phyloP scores from a whole-genome alignment of 495 filamentous ascomycete species.

The Amniculicola lignicola region DNA sequence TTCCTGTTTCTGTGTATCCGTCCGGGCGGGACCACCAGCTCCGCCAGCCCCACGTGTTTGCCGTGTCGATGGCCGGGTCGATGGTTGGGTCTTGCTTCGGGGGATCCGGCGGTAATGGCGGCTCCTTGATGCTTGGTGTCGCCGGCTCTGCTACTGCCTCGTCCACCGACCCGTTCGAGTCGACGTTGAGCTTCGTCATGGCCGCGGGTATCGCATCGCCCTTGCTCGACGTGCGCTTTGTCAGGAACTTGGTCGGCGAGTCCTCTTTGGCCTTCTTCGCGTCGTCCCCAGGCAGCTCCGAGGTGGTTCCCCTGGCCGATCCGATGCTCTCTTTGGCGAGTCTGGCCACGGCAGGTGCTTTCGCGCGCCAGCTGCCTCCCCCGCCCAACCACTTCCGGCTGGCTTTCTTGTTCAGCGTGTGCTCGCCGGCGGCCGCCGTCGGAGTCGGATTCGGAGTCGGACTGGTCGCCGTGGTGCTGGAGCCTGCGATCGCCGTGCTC shows the following conservation, averaged over 20 bases:
- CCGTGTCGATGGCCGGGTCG: neutral
- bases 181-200: slow-evolving; percentile 41
- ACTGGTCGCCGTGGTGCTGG: neutral
- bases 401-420: slow-evolving; percentile 20
- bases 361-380: slow-evolving; percentile 39
- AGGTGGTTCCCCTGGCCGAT: slow-evolving; percentile 36
- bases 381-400: slow-evolving; percentile 37
- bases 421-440: neutral
- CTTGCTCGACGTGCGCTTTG: slow-evolving; percentile 41
- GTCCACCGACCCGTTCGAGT: slow-evolving; percentile 27
- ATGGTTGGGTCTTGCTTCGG: slow-evolving; percentile 21
- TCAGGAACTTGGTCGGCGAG: slow-evolving; percentile 30
- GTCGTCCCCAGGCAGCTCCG: slow-evolving; percentile 31
- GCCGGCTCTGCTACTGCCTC: slow-evolving; percentile 1
- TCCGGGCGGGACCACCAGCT: slow-evolving; percentile 46
- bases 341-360: slow-evolving; percentile 38
- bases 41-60: slow-evolving; percentile 33
- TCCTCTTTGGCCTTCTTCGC: slow-evolving; percentile 13
- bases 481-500: slow-evolving; percentile 8
- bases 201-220: slow-evolving; percentile 36
- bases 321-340: slow-evolving; percentile 40
- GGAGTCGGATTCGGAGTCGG: neutral
- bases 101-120: slow-evolving; percentile 33
- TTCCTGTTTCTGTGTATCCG: slow-evolving; percentile 36
- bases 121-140: slow-evolving; percentile 16